Conservation (phyloP, 129 eudicot genomes). For the Arctium minus region DNA sequence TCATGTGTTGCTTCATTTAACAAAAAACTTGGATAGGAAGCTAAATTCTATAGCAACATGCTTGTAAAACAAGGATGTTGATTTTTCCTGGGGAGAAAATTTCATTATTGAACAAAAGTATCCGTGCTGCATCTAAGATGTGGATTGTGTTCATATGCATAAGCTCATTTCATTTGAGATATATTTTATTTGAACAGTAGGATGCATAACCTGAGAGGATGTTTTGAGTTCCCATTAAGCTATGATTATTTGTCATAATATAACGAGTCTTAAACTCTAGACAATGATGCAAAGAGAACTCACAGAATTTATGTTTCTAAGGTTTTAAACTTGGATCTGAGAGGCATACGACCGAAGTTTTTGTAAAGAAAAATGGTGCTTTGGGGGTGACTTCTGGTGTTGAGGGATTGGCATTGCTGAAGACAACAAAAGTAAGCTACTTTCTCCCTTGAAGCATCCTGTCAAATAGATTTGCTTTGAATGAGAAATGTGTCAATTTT, state of each 20-base stretch:
- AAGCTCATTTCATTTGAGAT: background rate
- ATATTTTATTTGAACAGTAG: background rate
- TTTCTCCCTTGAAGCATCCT: background rate
- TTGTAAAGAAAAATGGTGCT: slow-evolving; percentile 55
- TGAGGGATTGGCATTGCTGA: slow-evolving; percentile 78
- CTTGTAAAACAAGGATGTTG: background rate
- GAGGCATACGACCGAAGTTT: slow-evolving; percentile 79
- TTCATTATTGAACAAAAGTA: background rate
- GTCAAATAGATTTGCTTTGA: background rate
- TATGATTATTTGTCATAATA: background rate
- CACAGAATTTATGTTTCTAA: slow-evolving; percentile 1
- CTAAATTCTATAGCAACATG: background rate
- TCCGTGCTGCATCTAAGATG: background rate
- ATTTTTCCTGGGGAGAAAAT: background rate
- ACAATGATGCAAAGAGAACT: background rate
- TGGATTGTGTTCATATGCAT: background rate
- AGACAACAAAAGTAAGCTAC: slow-evolving; percentile 79
- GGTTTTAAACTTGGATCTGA: slow-evolving; percentile 98
- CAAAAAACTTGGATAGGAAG: background rate
- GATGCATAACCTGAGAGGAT: background rate
- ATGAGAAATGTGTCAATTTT: background rate
- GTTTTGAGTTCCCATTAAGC: background rate
- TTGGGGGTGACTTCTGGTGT: slow-evolving; percentile 77
- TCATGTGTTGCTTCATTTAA: background rate
- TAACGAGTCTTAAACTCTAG: background rate